Evolutionary conservation across 768 basidiomycete genomes (phyloP), one percentile per base, ranked within the genome.

Genomic region (Steccherinum ochraceum): DNA sequence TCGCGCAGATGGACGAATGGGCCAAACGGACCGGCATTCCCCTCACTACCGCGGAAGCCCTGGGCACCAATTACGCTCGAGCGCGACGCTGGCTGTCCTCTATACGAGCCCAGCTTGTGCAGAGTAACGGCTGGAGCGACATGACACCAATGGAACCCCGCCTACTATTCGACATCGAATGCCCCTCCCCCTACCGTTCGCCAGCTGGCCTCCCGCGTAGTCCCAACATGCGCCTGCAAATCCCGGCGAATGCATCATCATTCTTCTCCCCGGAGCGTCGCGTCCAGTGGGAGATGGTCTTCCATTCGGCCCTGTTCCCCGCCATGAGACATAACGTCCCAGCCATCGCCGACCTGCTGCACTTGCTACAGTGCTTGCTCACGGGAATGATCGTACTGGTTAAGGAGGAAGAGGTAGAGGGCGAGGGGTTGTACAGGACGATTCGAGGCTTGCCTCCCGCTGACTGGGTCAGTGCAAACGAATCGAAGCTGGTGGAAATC

Each of bases 271-370:
- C 87, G 11, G 86, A 91, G 64, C 73, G 89, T 58, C 80, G 86
- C 53, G 78, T 90, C 43, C 88, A 90, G 64, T 92, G 89, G 89
- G 81, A 90, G 65, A 89, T 90, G 88, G 86, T 89, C 59, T 92
- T 92, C 63, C 88, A 69, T 54, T 65, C 66, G 50, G 68, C 68
- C 39, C 61, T 68, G 48, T 71, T 72, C 59, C 66, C 67, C 21
- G 63, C 64, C 52, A 59, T 71, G 49, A 65, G 71, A 18, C 71
- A 71, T 52, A 63, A 64, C 53, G 66, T 69, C 13, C 66, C 64
- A 40, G 66, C 70, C 30, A 56, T 72, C 56, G 64, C 61, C 42
- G 69, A 72, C 55, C 60, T 72, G 27, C 61, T 72, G 35, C 58
- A 70, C 56, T 61, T 72, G 43, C 64, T 72, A 24, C 71, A 72